These are phyloP conservation scores for Persicaria maculosa DNA, from an alignment of 148 eudicot species.

Conservation along the genomic window DNA sequence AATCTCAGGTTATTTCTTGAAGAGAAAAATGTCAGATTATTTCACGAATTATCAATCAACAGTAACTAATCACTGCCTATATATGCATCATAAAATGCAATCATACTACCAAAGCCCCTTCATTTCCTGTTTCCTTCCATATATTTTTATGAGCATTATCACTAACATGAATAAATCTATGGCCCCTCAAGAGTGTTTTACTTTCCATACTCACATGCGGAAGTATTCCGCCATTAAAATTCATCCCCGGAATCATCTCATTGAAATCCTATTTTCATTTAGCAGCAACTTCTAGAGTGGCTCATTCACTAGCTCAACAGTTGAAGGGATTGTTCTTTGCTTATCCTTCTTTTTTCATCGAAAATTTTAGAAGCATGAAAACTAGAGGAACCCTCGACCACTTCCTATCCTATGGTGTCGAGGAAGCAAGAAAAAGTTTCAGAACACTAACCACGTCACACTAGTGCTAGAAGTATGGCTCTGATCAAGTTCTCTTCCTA, in stretches of 20 bases:
- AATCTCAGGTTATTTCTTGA: neutral
- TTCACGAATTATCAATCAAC: no score
- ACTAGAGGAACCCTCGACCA: neutral
- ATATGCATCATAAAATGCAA: constrained; percentile 4
- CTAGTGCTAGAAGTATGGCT: constrained; percentile 31
- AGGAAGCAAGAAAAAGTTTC: constrained; percentile 6
- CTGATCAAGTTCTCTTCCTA: constrained; percentile 84
- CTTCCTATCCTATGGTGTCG: neutral
- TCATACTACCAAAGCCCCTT: neutral
- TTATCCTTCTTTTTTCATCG: neutral
- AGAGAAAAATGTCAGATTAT: no score
- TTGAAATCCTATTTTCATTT: neutral
- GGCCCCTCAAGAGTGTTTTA: neutral
- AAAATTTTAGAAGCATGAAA: neutral
- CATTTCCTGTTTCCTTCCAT: neutral
- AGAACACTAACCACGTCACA: constrained; percentile 40
- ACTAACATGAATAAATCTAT: neutral
- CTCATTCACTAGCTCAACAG: neutral
- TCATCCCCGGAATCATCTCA: neutral
- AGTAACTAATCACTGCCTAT: no score
- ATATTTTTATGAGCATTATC: neutral
- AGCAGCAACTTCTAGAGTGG: neutral
- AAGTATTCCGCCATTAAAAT: neutral
- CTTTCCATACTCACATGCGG: neutral
- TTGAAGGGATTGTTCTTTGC: neutral